Percentiles rank a stretch among this genome's conserved stretches.
These are phyloP conservation scores for Cercospora beticola DNA, from an alignment of 2,329 filamentous ascomycete species.

Conservation along the genomic window DNA sequence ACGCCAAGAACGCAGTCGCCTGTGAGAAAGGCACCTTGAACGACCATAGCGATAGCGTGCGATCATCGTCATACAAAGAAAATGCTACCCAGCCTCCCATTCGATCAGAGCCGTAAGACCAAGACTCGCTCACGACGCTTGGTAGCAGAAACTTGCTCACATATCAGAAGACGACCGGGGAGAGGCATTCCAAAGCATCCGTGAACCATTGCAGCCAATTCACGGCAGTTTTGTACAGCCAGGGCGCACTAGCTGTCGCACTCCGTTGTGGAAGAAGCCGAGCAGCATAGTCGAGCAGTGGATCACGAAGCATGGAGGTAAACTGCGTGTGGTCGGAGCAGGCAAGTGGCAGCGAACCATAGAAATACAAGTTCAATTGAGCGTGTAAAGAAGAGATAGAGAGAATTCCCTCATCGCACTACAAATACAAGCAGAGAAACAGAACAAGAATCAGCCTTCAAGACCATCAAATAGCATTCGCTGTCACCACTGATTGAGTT, in stretches of 20 bases:
- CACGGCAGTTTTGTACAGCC: neutral
- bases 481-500: neutral
- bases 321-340: neutral
- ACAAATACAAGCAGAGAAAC: neutral
- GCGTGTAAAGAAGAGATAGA: neutral
- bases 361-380: neutral
- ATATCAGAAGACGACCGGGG: neutral
- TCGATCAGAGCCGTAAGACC: neutral
- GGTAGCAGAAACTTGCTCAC: neutral
- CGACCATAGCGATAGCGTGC: neutral
- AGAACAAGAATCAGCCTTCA: neutral
- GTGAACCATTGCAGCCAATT: neutral
- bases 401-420: neutral
- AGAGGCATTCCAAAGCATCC: neutral
- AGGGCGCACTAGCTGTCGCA: neutral
- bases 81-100: neutral
- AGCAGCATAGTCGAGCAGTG: neutral
- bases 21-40: neutral
- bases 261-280: neutral
- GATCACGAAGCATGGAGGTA: neutral
- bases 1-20: conserved; percentile 9
- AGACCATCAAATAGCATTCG: neutral
- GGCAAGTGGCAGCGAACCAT: neutral
- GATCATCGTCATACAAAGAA: neutral
- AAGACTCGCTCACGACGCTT: neutral